Evolutionary conservation across 2,329 filamentous ascomycete species (phyloP).

Genomic region (Capronia coronata): DNA sequence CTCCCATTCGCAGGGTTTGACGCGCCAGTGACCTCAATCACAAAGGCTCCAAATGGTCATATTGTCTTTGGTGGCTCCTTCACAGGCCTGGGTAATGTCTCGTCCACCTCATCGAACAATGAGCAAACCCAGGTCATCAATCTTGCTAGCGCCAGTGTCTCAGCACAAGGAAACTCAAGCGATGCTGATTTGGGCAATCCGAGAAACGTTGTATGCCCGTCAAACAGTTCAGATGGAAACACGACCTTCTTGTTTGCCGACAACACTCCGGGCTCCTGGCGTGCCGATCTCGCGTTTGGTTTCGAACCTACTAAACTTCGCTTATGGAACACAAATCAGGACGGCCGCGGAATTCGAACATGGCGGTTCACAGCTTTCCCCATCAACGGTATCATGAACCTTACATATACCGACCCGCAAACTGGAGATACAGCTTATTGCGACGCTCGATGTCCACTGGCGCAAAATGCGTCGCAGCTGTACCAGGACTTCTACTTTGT

Average conservation of each 20-base stretch:
- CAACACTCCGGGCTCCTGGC: slow-evolving; percentile 70
- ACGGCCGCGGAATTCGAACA: slow-evolving; percentile 79
- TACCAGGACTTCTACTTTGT: slow-evolving; percentile 92
- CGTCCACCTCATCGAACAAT: slow-evolving; percentile 43
- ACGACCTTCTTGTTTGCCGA: slow-evolving; percentile 79
- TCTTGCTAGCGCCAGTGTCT: slow-evolving; percentile 68
- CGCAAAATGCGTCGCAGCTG: slow-evolving; percentile 55
- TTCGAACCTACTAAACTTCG: slow-evolving; percentile 83
- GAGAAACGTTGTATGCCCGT: slow-evolving; percentile 74
- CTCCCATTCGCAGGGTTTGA: slow-evolving; percentile 93
- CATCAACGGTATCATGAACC: slow-evolving; percentile 88
- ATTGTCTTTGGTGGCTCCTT: slow-evolving; percentile 91
- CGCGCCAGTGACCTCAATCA: slow-evolving; percentile 79
- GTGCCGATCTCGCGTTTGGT: slow-evolving; percentile 71
- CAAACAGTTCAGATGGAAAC: slow-evolving; percentile 57
- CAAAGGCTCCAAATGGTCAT: slow-evolving; percentile 70
- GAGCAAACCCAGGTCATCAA: slow-evolving; percentile 70
- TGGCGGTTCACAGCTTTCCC: slow-evolving; percentile 83
- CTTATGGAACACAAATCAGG: slow-evolving; percentile 76
- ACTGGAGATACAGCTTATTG: slow-evolving; percentile 65
- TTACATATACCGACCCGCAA: slow-evolving; percentile 76
- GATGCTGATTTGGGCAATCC: slow-evolving; percentile 65
- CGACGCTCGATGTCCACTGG: slow-evolving; percentile 78
- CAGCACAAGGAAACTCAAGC: slow-evolving; percentile 49
- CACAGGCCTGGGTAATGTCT: slow-evolving; percentile 69